These are phyloP conservation scores for Thielaviopsis populi DNA, from an alignment of 2,329 filamentous ascomycete genomes.

Conservation along the genomic window DNA sequence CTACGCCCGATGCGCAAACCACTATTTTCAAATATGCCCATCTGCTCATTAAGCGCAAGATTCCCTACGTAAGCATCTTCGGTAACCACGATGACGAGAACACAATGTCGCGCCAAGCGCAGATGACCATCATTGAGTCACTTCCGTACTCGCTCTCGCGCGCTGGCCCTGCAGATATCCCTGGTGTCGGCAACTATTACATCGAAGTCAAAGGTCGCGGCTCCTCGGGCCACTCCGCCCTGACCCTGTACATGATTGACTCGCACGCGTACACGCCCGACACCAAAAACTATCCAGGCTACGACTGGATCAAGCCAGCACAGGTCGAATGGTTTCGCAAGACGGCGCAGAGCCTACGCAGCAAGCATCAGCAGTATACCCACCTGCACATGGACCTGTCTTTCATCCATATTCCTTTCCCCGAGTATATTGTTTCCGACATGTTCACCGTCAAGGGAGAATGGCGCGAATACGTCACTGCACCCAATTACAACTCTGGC, in stretches of 20 bases:
- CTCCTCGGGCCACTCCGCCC: slow-evolving; percentile 66
- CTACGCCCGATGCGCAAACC: slow-evolving; percentile 77
- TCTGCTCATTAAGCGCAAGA: slow-evolving; percentile 68
- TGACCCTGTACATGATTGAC: slow-evolving; percentile 91
- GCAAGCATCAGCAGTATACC: slow-evolving; percentile 68
- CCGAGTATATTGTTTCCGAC: slow-evolving; percentile 58
- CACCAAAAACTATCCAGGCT: slow-evolving; percentile 74
- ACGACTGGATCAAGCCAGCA: slow-evolving; percentile 90
- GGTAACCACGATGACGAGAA: slow-evolving; percentile 96
- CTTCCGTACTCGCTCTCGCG: slow-evolving; percentile 81
- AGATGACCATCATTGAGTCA: slow-evolving; percentile 76
- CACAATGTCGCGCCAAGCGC: slow-evolving; percentile 55
- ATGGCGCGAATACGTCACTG: slow-evolving; percentile 73
- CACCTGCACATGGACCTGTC: slow-evolving; percentile 90
- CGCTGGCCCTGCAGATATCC: slow-evolving; percentile 67
- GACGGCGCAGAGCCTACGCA: slow-evolving; percentile 59
- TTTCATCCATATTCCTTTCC: slow-evolving; percentile 93
- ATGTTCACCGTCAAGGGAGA: slow-evolving; percentile 45
- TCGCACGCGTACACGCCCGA: slow-evolving; percentile 86
- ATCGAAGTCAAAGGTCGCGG: slow-evolving; percentile 76
- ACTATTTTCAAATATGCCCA: slow-evolving; percentile 88
- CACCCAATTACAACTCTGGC: slow-evolving; percentile 78
- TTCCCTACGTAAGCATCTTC: slow-evolving; percentile 88
- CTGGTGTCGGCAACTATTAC: slow-evolving; percentile 89
- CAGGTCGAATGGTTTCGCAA: slow-evolving; percentile 91